These are phyloP conservation scores for Gracilariopsis chorda DNA, from an alignment of 23 red algal genomes.

Conservation along the genomic window DNA sequence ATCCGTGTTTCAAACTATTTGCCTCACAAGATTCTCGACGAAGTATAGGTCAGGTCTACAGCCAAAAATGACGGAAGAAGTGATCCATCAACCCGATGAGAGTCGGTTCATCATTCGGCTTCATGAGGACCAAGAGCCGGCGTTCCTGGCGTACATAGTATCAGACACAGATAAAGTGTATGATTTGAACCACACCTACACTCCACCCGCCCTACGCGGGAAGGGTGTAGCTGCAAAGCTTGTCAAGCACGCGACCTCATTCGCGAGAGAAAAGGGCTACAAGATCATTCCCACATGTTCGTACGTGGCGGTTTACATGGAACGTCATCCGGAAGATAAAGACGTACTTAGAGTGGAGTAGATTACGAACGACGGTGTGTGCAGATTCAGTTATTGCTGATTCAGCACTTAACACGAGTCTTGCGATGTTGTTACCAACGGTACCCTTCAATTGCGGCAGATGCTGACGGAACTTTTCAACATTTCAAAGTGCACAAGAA, in stretches of 20 bases:
- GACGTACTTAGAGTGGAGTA: constrained; percentile 25
- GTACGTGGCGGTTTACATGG: constrained; percentile 55
- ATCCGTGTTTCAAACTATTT: too few species aligned
- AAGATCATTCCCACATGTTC: constrained; percentile 73
- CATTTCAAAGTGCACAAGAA: too few species aligned
- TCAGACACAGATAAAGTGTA: neutral
- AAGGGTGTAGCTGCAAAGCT: constrained; percentile 59
- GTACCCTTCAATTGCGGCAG: too few species aligned
- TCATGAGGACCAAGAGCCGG: neutral
- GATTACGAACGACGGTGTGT: too few species aligned
- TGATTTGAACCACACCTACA: constrained; percentile 64
- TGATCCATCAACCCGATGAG: neutral
- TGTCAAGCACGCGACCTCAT: constrained; percentile 31
- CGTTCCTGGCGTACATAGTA: constrained; percentile 38
- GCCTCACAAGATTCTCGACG: too few species aligned
- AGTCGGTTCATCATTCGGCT: neutral
- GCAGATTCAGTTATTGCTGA: too few species aligned
- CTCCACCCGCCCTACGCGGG: constrained; percentile 46
- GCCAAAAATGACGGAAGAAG: neutral
- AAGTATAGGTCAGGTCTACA: too few species aligned
- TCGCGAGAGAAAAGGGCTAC: constrained; percentile 8
- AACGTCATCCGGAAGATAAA: constrained; percentile 31
- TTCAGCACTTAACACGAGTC: too few species aligned
- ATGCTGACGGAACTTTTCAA: too few species aligned
- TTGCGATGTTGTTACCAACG: too few species aligned